Base-by-base conservation (phyloP, 2,329 filamentous ascomycete genomes). In the Emmonsiellopsis sp. region DNA sequence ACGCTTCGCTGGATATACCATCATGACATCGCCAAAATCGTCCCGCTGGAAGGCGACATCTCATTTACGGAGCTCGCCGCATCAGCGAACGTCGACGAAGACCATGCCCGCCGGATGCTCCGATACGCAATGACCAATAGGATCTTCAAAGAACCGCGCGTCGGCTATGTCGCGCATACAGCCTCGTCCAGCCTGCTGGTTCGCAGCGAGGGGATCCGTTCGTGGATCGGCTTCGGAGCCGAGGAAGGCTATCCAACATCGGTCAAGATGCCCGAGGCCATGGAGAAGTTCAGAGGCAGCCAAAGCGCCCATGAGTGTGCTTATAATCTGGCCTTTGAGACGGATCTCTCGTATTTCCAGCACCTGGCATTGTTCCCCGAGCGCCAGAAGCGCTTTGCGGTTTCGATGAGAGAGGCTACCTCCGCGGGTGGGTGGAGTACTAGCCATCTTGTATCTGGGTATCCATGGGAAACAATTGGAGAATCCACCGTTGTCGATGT, bases 401-500 rank as follows among this genome's bases (percentile, higher is more conserved):
- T 14, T 11, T 11, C 11, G 14, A 40, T 40, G 37, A 40, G 37
- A 11, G 11, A 14, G 37, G 11, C 14, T 6, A 14, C 37, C 37
- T 14, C 11, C 3, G 11, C 14, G 11, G 11, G 11, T 40, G 37
- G 37, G 11, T 40, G 14, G 11, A 11, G 11, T 40, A 11, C 37
- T 11, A 11, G 43, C 36, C 43, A 55, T 32, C 32, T 55, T 14
- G 11, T 53, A 11, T 42, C 42, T 39, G 31, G 43, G 31, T 55
- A 53, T 44, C 53, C 53, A 9, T 55, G 39, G n/a, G 53, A 45
- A 49, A 48, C 51, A 5, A 27, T 27, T 14, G 50, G 44, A 31
- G 42, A 69, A 34, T 60, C 61, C 14, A 70, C 61, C 4, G 65
- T 74, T 6, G 67, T 73, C n/a, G 71, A 74, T 62, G 70, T 73